Evolutionary conservation across 1,139 yeast species (phyloP), one percentile per base, ranked within the genome.

Genomic region (Hyphopichia wangnamkhiaoensis): DNA sequence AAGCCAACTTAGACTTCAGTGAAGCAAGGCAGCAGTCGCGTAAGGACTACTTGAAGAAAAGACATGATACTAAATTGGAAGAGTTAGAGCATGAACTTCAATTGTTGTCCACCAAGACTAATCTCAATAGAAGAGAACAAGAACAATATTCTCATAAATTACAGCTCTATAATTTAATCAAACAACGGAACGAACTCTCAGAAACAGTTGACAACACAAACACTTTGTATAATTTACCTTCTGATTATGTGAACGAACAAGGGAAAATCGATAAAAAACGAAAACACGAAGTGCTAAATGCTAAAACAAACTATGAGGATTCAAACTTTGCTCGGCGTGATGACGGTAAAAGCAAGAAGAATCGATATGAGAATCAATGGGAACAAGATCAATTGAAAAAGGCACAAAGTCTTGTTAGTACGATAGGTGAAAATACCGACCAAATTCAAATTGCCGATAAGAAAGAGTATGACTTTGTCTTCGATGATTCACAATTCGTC

Each of bases 401-500:
- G 44, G 84, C 84, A 0, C 61, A 60, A 37, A 61, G 47, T 48
- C 49, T 65, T 39, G 15, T 32, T 35, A 18, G 50, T 26, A 32
- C 46, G 4, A 55, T 54, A 33, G 50, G 56, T 5, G 41, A 45
- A n/a, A 68, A 62, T 28, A 60, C 71, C 19, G 56, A 63, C 25
- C 33, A 35, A 25, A 35, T 35, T n/a, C 34, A 35, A 18, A 58
- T 75, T 1, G 70, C 75, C 0, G 71, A 70, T 14, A 68, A 70
- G 69, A 75, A 59, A 5, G 67, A 81, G 27, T 87, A 85, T 53
- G 95, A 88, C 20, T 90, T 77, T 59, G 96, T 90, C 1, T 89
- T 87, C 66, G 97, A 91, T 52, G 83, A 83, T 37, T 71, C 82
- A 4, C 91, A 87, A 46, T 78, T 76, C 49, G 82, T 89, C 24